These are phyloP conservation scores for Euryodendron excelsum DNA, from an alignment of 148 eudicot species.

Conservation along the genomic window DNA sequence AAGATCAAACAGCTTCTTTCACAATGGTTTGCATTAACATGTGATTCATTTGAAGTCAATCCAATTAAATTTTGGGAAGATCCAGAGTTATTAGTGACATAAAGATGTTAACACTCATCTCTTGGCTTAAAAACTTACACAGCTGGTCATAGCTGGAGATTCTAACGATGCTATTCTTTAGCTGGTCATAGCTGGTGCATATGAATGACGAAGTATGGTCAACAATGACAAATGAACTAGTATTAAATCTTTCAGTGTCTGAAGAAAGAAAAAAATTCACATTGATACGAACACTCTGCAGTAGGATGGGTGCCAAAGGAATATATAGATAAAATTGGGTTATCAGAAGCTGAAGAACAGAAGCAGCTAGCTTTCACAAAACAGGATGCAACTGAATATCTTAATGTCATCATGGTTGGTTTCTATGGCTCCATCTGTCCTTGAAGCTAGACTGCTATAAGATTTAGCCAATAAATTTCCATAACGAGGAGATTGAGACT, in stretches of 20 bases:
- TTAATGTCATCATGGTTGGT: neutral
- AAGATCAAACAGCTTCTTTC: neutral
- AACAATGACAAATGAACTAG: neutral
- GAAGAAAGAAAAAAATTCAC: neutral
- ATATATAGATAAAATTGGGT: neutral
- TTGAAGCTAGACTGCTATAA: neutral
- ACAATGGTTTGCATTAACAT: neutral
- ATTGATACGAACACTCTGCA: neutral
- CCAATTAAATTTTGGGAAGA: neutral
- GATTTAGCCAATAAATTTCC: neutral
- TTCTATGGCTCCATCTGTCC: neutral
- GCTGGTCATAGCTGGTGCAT: too few species aligned
- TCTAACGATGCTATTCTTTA: neutral
- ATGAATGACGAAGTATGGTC: neutral
- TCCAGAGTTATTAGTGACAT: too few species aligned
- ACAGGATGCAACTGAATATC: neutral
- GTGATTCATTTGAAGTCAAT: neutral
- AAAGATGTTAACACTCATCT: too few species aligned
- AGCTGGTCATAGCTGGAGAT: neutral
- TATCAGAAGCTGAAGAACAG: neutral
- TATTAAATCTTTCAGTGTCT: neutral
- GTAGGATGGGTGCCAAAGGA: neutral
- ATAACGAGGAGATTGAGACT: neutral
- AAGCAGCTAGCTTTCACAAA: neutral
- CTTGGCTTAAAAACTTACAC: too few species aligned